Evolutionary conservation across 257 asterid genomes (phyloP), one percentile per base, ranked within the genome.

Genomic region (Nicotiana undulata): DNA sequence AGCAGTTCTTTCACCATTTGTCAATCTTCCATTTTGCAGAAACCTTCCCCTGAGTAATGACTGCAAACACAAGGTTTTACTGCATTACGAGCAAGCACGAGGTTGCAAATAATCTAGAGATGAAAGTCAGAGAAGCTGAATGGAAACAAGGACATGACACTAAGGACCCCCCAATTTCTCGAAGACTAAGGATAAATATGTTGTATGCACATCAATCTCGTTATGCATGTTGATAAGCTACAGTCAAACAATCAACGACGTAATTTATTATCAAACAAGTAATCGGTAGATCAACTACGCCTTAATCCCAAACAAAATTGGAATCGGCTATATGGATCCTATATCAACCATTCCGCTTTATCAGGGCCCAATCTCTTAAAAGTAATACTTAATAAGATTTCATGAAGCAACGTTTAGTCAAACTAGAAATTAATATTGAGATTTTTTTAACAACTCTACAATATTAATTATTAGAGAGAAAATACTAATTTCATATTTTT

Each of bases 21-120:
- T 83, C 68, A 70, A 55, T 81, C 82, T 83, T 79, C 83, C 93
- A 81, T 91, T 92, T 76, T 90, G 85, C 79, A 95, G 83, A 85
- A 95, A 95, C 83, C 97, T 92, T 58, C 97, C 97, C 76, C 90
- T 86, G 75, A 93, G 96, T 34, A 92, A 89, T 16, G 97, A 91
- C 99, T 95, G 90, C 85, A 88, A 59, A 26, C 44, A 49, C 79
- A 49, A 26, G 51, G 44, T 51, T 74, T 22, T 74, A 34, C 63
- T 24, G 63, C 51, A 74, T 26, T 26, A 74, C 10, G 16, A 24
- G 44, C 26, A 49, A 24, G 79, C 78, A 46, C 4, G 7, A 55
- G 61, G 79, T 24, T 34, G 26, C 60, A 74, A 74, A 16, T 74
- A 74, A 24, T 49, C 16, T 3, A 49, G 9, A n/a, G 26, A 49